Base-by-base conservation (phyloP, 2,329 filamentous ascomycete genomes). In the Knufia fluminis region DNA sequence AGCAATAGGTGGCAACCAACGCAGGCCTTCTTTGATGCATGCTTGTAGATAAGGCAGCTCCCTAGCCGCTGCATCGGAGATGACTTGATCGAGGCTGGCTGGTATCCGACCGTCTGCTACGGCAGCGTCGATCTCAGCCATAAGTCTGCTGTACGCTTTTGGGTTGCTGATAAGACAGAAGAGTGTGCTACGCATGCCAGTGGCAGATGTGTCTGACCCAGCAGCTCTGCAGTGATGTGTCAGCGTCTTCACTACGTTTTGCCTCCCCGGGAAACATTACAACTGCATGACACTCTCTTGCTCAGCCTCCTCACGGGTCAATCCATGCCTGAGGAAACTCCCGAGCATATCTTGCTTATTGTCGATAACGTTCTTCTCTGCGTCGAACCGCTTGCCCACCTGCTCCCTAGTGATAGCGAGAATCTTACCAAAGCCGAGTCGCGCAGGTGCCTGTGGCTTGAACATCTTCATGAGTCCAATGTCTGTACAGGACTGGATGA, bases 41-140 rank as follows among this genome's bases (percentile, higher is more conserved):
- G 75, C 75, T 53, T 73, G 69, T 3, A 79, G 64, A 51, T 76
- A 78, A 0, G 68, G 66, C 4, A 77, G 62, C 2, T 57, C 55
- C 14, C 64, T 62, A 0, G 66, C 66, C 54, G 69, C 66, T 24
- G 62, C 62, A 39, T 52, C 48, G 3, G 51, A 53, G 23, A 57
- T 36, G 20, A 32, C 20, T 19, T 39, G 32, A 10, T 35, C 38
- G 8, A 26, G 23, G 8, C n/a, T 33, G 4, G 48, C 33, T 19
- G 49, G 40, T 31, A 50, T 52, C 26, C 40, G 41, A 12, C 50
- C 48, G 8, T 19, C 16, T 8, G 22, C 28, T 7, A 48, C 12
- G 12, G 48, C 49, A 12, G 33, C 44, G 33, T 52, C 48, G 28
- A 55, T 55, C 49, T 54, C 53, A 16, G 40, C 36, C 36, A 51